Conservation (phyloP, 164 flowering plant genomes). For the Dillenia suffruticosa region DNA sequence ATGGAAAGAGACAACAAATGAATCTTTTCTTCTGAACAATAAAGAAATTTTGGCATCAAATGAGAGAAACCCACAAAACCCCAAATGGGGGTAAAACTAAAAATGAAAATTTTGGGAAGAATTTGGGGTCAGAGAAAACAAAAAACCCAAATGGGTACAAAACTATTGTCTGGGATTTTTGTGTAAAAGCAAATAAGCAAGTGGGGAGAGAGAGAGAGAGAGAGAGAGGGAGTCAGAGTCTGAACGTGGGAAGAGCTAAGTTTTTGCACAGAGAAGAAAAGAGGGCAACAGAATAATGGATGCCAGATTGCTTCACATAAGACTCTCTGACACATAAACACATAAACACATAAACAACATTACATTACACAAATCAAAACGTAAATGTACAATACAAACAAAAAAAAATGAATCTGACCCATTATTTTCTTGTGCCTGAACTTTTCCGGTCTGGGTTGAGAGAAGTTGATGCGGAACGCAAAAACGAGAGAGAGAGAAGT, state of each 20-base stretch:
- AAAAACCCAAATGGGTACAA: conserved; percentile 9
- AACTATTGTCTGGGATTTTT: background rate
- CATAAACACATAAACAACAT: no score
- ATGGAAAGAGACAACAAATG: conserved; percentile 5
- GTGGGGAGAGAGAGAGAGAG: background rate
- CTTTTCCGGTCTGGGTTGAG: no score
- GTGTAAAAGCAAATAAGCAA: background rate
- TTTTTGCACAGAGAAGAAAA: background rate
- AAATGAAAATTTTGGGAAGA: conserved; percentile 1
- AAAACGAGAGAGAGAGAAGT: no score
- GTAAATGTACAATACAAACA: no score
- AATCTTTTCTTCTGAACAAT: background rate
- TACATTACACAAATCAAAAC: no score
- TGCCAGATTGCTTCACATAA: conserved; percentile 5
- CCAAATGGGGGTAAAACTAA: conserved; percentile 6
- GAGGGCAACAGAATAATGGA: conserved; percentile 12
- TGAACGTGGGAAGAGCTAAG: conserved; percentile 18
- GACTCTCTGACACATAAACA: no score
- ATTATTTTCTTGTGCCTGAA: no score
- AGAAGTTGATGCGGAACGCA: no score
- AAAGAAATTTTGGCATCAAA: no score
- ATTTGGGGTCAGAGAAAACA: background rate
- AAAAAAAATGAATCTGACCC: no score
- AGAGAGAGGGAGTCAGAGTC: background rate
- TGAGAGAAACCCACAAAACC: background rate